Conservation (phyloP, 192 early-diverging fungal species). For the Funneliformis geosporum region DNA sequence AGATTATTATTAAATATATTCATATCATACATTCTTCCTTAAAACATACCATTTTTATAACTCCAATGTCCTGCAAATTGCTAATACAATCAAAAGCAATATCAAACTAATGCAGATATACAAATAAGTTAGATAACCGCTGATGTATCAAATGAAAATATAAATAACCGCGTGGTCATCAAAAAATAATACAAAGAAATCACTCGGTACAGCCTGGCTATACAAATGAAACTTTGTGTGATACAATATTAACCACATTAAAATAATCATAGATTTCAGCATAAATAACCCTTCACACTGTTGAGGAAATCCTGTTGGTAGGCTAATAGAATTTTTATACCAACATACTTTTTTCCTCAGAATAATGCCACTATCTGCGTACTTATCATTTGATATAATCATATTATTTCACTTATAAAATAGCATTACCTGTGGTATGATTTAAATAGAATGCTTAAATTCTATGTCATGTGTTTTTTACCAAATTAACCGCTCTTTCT, state of each 20-base stretch:
- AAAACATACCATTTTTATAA: slow-evolving; percentile 20
- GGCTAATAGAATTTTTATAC: background rate
- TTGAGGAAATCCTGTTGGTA: slow-evolving; percentile 1
- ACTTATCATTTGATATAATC: slow-evolving; percentile 3
- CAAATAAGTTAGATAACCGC: slow-evolving; percentile 14
- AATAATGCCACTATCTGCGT: background rate
- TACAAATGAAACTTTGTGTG: slow-evolving; percentile 13
- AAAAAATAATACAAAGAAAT: slow-evolving; percentile 9
- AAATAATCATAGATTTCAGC: background rate
- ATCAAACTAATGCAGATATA: slow-evolving; percentile 6
- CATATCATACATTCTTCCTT: background rate
- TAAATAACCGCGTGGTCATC: background rate
- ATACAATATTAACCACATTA: background rate
- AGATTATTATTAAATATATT: slow-evolving; percentile 1
- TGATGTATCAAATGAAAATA: slow-evolving; percentile 17
- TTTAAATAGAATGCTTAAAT: background rate
- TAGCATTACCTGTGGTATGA: background rate
- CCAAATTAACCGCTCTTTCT: background rate
- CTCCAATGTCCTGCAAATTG: slow-evolving; percentile 4
- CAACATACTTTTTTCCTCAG: background rate
- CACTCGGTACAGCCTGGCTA: slow-evolving; percentile 10
- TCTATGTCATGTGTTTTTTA: background rate
- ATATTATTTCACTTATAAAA: background rate
- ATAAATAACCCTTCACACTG: slow-evolving; percentile 8
- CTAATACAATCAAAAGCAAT: slow-evolving; percentile 18